Evolutionary conservation across 345 rosid genomes (phyloP).

Genomic region (Aegle marmelos): DNA sequence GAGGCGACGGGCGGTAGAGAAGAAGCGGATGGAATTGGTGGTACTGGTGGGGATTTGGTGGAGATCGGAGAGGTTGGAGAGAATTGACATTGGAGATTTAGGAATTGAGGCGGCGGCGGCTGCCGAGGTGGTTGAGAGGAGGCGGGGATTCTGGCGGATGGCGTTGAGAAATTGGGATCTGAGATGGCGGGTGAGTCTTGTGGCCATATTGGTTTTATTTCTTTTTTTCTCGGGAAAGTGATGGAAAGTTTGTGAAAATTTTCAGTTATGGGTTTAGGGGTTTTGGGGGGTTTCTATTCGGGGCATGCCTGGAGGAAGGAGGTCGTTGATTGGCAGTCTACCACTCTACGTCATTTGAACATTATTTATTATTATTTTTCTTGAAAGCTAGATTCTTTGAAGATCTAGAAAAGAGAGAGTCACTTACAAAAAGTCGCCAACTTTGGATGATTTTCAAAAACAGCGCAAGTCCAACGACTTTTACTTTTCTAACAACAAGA

Average conservation of each 20-base stretch:
- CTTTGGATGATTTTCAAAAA: too few relatives aligned
- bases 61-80: constrained; percentile 27
- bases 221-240: constrained; percentile 17
- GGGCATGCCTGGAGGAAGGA: not conserved
- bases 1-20: constrained; percentile 59
- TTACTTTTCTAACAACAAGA: too few relatives aligned
- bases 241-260: not conserved
- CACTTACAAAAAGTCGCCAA: too few relatives aligned
- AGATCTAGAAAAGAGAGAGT: too few relatives aligned
- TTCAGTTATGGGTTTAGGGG: not conserved
- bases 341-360: not conserved
- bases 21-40: constrained; percentile 36
- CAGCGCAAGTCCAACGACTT: too few relatives aligned
- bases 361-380: not conserved
- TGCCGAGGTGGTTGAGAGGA: constrained; percentile 21
- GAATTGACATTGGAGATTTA: constrained; percentile 22
- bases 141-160: constrained; percentile 7
- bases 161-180: constrained; percentile 41
- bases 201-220: constrained; percentile 38
- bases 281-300: not conserved
- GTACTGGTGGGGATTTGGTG: constrained; percentile 1
- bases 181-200: constrained; percentile 50
- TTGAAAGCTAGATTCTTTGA: too few relatives aligned
- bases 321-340: not conserved
- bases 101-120: not conserved